These are phyloP conservation scores for Silene uniflora DNA, from an alignment of 148 eudicot genomes.

Conservation along the genomic window DNA sequence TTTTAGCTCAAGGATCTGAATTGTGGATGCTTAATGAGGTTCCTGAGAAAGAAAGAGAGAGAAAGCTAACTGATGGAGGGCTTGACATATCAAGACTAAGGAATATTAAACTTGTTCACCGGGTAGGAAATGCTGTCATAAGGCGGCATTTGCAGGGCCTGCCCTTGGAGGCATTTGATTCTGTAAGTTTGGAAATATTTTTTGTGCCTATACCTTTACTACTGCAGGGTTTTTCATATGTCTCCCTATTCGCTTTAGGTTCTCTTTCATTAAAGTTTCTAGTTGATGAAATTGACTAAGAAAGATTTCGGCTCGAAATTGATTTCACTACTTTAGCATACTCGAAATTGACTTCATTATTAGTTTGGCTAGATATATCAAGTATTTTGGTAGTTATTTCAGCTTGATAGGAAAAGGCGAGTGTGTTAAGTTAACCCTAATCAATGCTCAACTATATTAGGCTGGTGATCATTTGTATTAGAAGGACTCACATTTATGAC, in stretches of 20 bases:
- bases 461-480: too few relatives aligned
- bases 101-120: constrained; percentile 80
- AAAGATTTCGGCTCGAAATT: too few relatives aligned
- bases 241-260: neutral
- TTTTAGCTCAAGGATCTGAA: constrained; percentile 80
- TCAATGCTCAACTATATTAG: too few relatives aligned
- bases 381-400: too few relatives aligned
- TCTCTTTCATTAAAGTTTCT: neutral
- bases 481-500: too few relatives aligned
- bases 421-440: too few relatives aligned
- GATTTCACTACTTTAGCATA: too few relatives aligned
- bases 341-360: too few relatives aligned
- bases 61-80: constrained; percentile 80
- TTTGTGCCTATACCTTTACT: neutral
- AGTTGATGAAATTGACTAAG: neutral
- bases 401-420: too few relatives aligned
- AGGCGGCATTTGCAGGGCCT: constrained; percentile 73
- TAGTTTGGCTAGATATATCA: too few relatives aligned
- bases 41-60: constrained; percentile 67
- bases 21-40: constrained; percentile 97
- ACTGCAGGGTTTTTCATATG: neutral
- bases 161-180: constrained; percentile 90
- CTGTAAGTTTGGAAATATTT: constrained; percentile 50
- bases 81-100: constrained; percentile 62
- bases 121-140: constrained; percentile 89